Conservation (phyloP, 139 green algal species). For the Chlorella sp. region DNA sequence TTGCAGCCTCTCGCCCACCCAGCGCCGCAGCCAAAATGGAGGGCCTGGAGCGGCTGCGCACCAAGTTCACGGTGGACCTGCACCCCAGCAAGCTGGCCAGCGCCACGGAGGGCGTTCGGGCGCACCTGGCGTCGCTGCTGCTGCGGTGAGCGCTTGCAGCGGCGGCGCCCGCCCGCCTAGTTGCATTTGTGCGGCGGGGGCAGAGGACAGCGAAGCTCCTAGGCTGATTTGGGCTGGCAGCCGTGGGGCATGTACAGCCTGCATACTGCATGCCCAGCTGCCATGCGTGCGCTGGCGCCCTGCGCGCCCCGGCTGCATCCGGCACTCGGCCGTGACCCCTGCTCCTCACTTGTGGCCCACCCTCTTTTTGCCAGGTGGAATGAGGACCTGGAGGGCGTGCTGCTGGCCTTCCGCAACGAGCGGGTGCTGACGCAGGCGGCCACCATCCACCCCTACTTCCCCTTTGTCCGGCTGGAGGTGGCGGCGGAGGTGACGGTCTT, state of each 20-base stretch:
- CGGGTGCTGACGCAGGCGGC: slow-evolving; percentile 45
- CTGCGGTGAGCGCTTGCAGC: slow-evolving; percentile 40
- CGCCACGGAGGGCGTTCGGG: slow-evolving; percentile 46
- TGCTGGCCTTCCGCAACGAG: slow-evolving; percentile 55
- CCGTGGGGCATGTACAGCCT: background rate
- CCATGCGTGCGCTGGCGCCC: background rate
- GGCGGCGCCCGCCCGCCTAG: background rate
- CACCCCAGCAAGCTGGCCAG: slow-evolving; percentile 53
- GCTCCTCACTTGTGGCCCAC: background rate
- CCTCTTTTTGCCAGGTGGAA: slow-evolving; percentile 52
- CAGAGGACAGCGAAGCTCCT: too few species aligned
- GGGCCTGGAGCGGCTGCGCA: slow-evolving; percentile 9
- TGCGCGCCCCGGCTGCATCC: too few species aligned
- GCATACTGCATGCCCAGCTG: background rate
- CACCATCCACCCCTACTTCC: slow-evolving; percentile 68
- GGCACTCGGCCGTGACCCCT: too few species aligned
- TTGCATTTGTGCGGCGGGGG: too few species aligned
- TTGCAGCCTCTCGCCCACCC: background rate
- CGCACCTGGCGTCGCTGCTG: slow-evolving; percentile 56
- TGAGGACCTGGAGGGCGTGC: slow-evolving; percentile 60
- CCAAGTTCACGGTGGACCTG: slow-evolving; percentile 53
- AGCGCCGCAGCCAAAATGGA: slow-evolving; percentile 4
- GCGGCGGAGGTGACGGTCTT: slow-evolving; percentile 58
- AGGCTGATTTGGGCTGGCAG: too few species aligned
- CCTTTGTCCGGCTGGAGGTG: slow-evolving; percentile 60